Evolutionary conservation across 2,329 filamentous ascomycete genomes (phyloP), one percentile per base, ranked within the genome.

Genomic region (Nigrograna mackinnonii): DNA sequence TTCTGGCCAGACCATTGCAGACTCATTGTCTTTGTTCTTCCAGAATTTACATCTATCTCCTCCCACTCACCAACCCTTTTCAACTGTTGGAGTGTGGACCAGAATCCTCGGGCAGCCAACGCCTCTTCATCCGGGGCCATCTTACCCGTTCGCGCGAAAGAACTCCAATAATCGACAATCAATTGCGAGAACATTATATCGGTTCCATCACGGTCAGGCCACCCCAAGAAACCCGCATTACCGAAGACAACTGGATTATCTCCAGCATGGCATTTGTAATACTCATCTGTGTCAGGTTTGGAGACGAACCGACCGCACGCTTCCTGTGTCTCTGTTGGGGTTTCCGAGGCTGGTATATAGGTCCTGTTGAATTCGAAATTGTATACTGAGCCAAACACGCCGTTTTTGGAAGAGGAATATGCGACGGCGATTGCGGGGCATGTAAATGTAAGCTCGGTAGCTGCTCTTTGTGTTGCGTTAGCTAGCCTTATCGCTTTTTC

Each of bases 261-360:
- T 7, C 68, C 69, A 2, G 62, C 67, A 40, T 73, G 70, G 53
- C 70, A 74, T 46, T 71, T 72, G 51, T 64, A 67, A 53, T 73
- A 73, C 42, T 73, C 69, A 3, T 22, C 22, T 3, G 37, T 35
- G n/a, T 60, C 50, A 2, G 64, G 67, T 42, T 71, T 62, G 16
- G 65, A 64, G 33, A 66, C 44, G 6, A 67, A 69, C 6, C 57
- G 53, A 0, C 44, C 47, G 30, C 47, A 50, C 4, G 42, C 20
- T 6, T 12, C 44, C 64, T 13, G 51, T 41, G 2, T 22, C 28
- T 6, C 9, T 18, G 60, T 57, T 12, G 64, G 53, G 21, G 48
- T 47, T 47, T 33, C 31, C 9, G 31, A 66, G 72, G 55, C 35
- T 67, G 67, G 55, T 72, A 74, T 5, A 67, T 73, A 35, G 70